Evolutionary conservation across 805 yeast genomes (phyloP).

Genomic region (Deakozyma indianensis): DNA sequence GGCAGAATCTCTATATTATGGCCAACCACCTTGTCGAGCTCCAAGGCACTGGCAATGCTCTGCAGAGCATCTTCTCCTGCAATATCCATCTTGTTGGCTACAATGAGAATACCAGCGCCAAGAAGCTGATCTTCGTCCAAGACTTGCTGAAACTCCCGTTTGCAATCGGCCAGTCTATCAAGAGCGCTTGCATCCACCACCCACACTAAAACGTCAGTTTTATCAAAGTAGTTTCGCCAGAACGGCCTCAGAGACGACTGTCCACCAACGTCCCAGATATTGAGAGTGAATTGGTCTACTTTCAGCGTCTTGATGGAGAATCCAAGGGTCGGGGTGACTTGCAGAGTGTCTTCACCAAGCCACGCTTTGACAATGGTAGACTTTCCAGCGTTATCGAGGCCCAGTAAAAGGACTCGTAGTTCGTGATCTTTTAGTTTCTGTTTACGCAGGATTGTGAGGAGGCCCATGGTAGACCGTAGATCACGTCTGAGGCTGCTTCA

Average conservation of each 20-base stretch:
- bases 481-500: too few relatives aligned
- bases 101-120: conserved; percentile 53
- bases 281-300: conserved; percentile 17
- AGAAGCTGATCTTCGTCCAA: conserved; percentile 52
- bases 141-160: conserved; percentile 46
- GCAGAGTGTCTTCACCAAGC: conserved; percentile 32
- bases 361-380: conserved; percentile 62
- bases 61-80: conserved; percentile 17
- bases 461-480: conserved; percentile 44
- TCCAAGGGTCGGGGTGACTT: conserved; percentile 83
- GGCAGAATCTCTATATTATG: conserved; percentile 30
- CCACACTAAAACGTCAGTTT: conserved; percentile 69
- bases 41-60: conserved; percentile 14
- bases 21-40: conserved; percentile 21
- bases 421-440: conserved; percentile 73
- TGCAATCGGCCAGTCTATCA: conserved; percentile 51
- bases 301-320: conserved; percentile 58
- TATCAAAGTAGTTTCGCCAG: conserved; percentile 89
- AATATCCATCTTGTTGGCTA: conserved; percentile 65
- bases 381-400: conserved; percentile 86
- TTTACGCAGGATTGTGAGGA: conserved; percentile 62
- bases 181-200: conserved; percentile 58
- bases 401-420: conserved; percentile 59
- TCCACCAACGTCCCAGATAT: conserved; percentile 76
- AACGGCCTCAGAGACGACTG: conserved; percentile 70